Evolutionary conservation across 768 basidiomycete species (phyloP).

Genomic region (Leccinum aurantiacum): DNA sequence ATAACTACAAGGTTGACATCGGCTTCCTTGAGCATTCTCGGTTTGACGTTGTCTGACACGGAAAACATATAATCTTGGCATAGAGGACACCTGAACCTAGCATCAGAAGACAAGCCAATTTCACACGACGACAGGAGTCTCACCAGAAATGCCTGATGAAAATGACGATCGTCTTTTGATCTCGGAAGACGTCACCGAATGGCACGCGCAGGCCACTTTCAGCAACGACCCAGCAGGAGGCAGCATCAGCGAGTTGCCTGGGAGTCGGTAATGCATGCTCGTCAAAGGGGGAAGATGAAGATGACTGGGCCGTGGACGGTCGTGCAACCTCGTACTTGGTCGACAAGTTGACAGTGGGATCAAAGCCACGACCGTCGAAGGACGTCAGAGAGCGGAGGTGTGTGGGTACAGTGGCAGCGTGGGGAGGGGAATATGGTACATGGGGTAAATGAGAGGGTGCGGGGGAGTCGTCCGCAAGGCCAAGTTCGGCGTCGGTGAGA

Average conservation of each 20-base stretch:
- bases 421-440: conserved; percentile 11
- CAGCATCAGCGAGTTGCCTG: conserved; percentile 59
- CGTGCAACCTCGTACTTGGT: conserved; percentile 13
- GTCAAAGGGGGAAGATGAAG: conserved; percentile 28
- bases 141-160: conserved; percentile 89
- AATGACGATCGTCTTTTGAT: conserved; percentile 64
- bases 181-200: conserved; percentile 67
- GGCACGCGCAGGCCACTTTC: conserved; percentile 63
- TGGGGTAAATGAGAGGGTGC: conserved; percentile 18
- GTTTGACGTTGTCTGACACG: conserved; percentile 49
- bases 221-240: conserved; percentile 60
- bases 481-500: conserved; percentile 31
- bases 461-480: conserved; percentile 12
- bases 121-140: conserved; percentile 12
- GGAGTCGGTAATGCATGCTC: conserved; percentile 53
- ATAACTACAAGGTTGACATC: conserved; percentile 69
- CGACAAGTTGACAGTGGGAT: background rate
- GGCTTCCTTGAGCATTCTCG: conserved; percentile 46
- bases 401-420: conserved; percentile 5
- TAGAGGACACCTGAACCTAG: conserved; percentile 58
- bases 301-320: conserved; percentile 16
- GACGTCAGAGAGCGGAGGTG: conserved; percentile 28
- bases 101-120: conserved; percentile 4
- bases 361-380: conserved; percentile 14
- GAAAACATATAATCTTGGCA: conserved; percentile 88